Evolutionary conservation across 352 stramenopile species (phyloP).

Genomic region (Globisporangium acanthophoron): DNA sequence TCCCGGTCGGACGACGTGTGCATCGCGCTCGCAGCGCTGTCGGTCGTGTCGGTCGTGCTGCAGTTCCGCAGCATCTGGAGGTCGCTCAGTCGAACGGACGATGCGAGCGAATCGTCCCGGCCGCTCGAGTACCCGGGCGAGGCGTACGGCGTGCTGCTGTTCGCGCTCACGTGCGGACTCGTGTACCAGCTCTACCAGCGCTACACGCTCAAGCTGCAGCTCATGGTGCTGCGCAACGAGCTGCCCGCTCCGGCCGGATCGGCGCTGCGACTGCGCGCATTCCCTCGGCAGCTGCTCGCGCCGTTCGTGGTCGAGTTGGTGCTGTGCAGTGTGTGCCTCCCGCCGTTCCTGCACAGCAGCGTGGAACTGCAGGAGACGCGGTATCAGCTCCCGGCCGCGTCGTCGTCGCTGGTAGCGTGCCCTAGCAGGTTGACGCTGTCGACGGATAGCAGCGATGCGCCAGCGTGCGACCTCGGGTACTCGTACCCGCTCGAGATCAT

Average conservation of each 20-base stretch:
- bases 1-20: conserved; percentile 29
- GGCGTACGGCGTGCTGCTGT: conserved; percentile 35
- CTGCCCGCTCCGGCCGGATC: conserved; percentile 19
- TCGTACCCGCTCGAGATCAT: conserved; percentile 54
- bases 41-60: conserved; percentile 33
- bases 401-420: conserved; percentile 11
- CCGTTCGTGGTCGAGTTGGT: conserved; percentile 42
- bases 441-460: background rate
- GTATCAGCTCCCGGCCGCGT: conserved; percentile 21
- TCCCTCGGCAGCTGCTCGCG: conserved; percentile 23
- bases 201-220: conserved; percentile 48
- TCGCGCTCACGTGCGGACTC: conserved; percentile 35
- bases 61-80: conserved; percentile 60
- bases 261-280: conserved; percentile 12
- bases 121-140: conserved; percentile 41
- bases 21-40: conserved; percentile 27
- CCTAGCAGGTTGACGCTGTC: conserved; percentile 21
- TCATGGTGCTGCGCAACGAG: conserved; percentile 44
- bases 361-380: conserved; percentile 42
- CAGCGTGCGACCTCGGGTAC: conserved; percentile 38
- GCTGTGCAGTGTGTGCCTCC: conserved; percentile 33
- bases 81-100: conserved; percentile 7
- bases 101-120: conserved; percentile 8
- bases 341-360: conserved; percentile 41
- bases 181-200: conserved; percentile 37